Base-by-base conservation (phyloP, 768 basidiomycete species). In the Xanthoconium purpureum region DNA sequence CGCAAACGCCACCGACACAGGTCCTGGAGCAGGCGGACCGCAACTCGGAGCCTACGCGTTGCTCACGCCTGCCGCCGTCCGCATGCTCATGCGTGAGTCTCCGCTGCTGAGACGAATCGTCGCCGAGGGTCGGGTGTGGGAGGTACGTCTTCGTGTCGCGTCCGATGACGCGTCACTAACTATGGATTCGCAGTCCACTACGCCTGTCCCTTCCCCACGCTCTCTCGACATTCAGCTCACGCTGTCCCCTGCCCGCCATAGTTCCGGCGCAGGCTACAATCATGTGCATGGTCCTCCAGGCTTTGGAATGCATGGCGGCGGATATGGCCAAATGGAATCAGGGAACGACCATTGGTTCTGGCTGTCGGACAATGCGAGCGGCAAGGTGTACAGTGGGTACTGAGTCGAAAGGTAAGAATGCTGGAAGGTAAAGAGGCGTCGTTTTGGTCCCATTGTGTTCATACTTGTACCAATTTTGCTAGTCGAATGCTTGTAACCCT, bases 121-220 rank as follows among this genome's bases (percentile, higher is more conserved):
- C 13, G 78, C 76, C 18, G 78, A 77, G 55, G 75, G 76, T 17
- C 73, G 83, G 38, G 64, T 80, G 12, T 87, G 85, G 84, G 80
- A 73, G 59, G 85, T 84, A 59, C 52, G 80, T 74, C 33, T 47
- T 30, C 11, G 14, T 33, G 4, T 28, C 18, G 3, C 33, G 11
- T 42, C 20, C 2, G 36, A 11, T 18, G 32, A 18, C 4, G 15
- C 14, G 13, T 47, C 15, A 24, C 51, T 33, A 4, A 60, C 28
- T 17, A 8, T 37, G 20, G 6, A 18, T 14, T 5, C 28, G 1
- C 18, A 66, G 65, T 66, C 66, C 14, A 5, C 45, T 6, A 59
- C 58, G 17, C 63, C 63, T 3, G 24, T 52, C 9, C 54, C 60
- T 11, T 57, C 45, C n/a, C 56, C 58, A 4, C 44, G 47, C 20